phyloP scores from a whole-genome alignment of 306 rosid genomes.

The Senna siamea region DNA sequence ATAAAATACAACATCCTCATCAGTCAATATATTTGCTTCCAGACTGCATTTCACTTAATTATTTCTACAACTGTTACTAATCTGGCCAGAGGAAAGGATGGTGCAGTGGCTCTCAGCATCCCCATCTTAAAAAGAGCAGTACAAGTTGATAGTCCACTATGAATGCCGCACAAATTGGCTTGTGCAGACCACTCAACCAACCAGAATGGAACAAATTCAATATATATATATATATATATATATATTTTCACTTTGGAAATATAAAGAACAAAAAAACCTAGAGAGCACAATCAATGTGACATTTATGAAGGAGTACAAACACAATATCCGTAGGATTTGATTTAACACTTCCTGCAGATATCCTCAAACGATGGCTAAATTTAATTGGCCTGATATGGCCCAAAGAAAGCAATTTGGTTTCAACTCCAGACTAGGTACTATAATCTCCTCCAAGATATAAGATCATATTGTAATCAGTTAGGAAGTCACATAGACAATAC shows the following conservation, averaged over 20 bases:
- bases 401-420: slow-evolving; percentile 2
- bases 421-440: not conserved
- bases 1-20: slow-evolving; percentile 1
- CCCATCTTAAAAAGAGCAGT: slow-evolving; percentile 2
- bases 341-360: not conserved
- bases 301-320: not conserved
- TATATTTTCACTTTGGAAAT: not conserved
- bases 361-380: not conserved
- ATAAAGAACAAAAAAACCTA: not conserved
- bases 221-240: not conserved
- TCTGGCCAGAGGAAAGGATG: slow-evolving; percentile 8
- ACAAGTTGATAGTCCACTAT: not conserved
- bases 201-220: not conserved
- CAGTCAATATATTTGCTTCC: slow-evolving; percentile 4
- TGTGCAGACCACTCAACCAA: not conserved
- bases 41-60: slow-evolving; percentile 5
- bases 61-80: slow-evolving; percentile 4
- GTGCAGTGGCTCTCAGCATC: not conserved
- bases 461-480: not conserved
- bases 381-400: not conserved
- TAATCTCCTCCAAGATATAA: not conserved
- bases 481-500: not conserved
- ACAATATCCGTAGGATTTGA: not conserved
- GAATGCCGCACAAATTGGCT: not conserved
- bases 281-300: not conserved